phyloP scores from a whole-genome alignment of 768 basidiomycete genomes.

The Pholiota molesta region DNA sequence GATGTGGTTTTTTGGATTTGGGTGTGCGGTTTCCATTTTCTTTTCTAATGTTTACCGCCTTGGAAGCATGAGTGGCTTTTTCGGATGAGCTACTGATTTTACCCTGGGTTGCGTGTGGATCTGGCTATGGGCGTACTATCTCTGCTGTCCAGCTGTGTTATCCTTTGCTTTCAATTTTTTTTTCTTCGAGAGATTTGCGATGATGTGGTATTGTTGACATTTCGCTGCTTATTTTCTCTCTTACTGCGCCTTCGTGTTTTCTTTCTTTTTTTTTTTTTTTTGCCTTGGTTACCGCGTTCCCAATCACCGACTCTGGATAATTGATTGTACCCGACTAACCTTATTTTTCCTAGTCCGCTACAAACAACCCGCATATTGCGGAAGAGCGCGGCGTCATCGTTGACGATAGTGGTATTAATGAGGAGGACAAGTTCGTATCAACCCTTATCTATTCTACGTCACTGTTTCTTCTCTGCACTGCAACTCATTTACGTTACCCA shows the following conservation, averaged over 20 bases:
- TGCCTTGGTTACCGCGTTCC: neutral
- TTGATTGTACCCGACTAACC: neutral
- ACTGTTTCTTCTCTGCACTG: slow-evolving; percentile 18
- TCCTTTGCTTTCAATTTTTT: too few species aligned
- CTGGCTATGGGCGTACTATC: neutral
- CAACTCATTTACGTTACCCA: slow-evolving; percentile 33
- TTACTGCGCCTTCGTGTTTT: too few species aligned
- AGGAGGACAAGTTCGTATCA: slow-evolving; percentile 88
- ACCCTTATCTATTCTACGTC: slow-evolving; percentile 11
- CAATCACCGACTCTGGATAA: too few species aligned
- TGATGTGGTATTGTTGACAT: too few species aligned
- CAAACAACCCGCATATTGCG: slow-evolving; percentile 82
- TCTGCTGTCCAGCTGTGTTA: too few species aligned
- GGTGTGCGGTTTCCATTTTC: neutral
- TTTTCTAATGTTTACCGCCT: neutral
- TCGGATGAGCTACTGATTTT: neutral
- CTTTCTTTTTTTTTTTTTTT: neutral
- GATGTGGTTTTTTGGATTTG: neutral
- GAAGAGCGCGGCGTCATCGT: slow-evolving; percentile 78
- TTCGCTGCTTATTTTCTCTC: too few species aligned
- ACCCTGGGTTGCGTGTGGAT: neutral
- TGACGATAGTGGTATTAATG: slow-evolving; percentile 79
- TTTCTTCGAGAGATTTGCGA: too few species aligned
- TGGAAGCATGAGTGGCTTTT: neutral
- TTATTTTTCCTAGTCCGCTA: slow-evolving; percentile 44